phyloP scores from a whole-genome alignment of 1,284 basidiomycete species.

The Puccinia horiana region DNA sequence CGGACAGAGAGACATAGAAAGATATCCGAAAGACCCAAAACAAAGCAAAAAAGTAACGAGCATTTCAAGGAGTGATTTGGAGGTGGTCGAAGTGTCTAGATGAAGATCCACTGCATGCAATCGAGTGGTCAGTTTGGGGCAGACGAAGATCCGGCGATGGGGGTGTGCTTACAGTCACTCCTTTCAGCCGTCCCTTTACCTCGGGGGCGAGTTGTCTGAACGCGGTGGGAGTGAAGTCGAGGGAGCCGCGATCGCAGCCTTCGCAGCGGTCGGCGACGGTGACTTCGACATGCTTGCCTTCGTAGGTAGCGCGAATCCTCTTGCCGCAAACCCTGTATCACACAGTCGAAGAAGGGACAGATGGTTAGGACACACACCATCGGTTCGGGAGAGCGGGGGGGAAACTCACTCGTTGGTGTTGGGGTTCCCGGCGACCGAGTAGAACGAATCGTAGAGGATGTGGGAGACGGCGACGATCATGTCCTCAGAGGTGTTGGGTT shows the following conservation, averaged over 20 bases:
- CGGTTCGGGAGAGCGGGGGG: neutral
- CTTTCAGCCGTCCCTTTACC: constrained; percentile 64
- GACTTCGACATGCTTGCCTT: constrained; percentile 64
- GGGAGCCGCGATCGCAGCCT: constrained; percentile 64
- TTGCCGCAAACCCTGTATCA: constrained; percentile 30
- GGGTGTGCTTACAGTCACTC: constrained; percentile 56
- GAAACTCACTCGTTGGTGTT: constrained; percentile 65
- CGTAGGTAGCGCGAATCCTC: constrained; percentile 26
- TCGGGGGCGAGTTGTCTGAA: constrained; percentile 62
- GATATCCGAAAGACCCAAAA: constrained; percentile 2
- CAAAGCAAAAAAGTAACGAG: neutral
- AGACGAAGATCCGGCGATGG: neutral
- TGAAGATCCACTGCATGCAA: constrained; percentile 3
- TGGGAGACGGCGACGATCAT: constrained; percentile 68
- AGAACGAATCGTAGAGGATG: constrained; percentile 66
- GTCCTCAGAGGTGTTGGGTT: constrained; percentile 64
- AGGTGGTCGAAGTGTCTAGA: neutral
- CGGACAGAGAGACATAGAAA: neutral
- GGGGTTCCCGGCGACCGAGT: constrained; percentile 62
- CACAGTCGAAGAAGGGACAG: neutral
- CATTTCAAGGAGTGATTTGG: neutral
- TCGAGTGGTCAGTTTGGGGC: neutral
- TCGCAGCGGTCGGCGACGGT: constrained; percentile 67
- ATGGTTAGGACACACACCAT: no score
- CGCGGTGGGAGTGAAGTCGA: constrained; percentile 64